phyloP scores from a whole-genome alignment of 2,329 filamentous ascomycete species.

The Fusarium vanettenii region DNA sequence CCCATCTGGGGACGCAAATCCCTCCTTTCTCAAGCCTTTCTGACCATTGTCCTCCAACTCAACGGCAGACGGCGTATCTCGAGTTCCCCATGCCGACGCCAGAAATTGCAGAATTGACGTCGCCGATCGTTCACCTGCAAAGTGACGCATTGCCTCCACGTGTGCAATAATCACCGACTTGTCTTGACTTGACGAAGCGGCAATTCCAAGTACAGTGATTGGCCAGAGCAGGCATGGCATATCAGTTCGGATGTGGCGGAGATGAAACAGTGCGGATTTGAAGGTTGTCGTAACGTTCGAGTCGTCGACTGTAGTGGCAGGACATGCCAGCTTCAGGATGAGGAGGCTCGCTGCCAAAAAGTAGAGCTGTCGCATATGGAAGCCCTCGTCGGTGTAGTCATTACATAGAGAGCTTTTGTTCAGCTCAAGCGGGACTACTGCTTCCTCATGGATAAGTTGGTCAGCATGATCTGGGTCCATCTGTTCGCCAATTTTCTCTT shows the following conservation, averaged over 20 bases:
- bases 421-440: neutral
- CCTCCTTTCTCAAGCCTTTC: neutral
- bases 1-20: rapidly evolving
- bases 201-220: neutral
- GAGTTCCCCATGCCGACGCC: neutral
- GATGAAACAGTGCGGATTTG: neutral
- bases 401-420: rapidly evolving
- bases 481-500: neutral
- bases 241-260: neutral
- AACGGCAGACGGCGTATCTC: rapidly evolving
- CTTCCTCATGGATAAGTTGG: neutral
- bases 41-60: neutral
- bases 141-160: neutral
- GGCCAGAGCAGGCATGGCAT: neutral
- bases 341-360: neutral
- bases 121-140: neutral
- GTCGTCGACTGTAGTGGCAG: neutral
- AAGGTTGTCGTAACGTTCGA: too few relatives aligned
- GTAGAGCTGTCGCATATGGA: neutral
- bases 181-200: neutral
- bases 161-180: neutral
- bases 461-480: too few relatives aligned
- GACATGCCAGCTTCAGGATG: neutral
- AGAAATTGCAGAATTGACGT: neutral
- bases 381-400: neutral